Base-by-base conservation (phyloP, 345 rosid species). In the Eucalyptus virginea region DNA sequence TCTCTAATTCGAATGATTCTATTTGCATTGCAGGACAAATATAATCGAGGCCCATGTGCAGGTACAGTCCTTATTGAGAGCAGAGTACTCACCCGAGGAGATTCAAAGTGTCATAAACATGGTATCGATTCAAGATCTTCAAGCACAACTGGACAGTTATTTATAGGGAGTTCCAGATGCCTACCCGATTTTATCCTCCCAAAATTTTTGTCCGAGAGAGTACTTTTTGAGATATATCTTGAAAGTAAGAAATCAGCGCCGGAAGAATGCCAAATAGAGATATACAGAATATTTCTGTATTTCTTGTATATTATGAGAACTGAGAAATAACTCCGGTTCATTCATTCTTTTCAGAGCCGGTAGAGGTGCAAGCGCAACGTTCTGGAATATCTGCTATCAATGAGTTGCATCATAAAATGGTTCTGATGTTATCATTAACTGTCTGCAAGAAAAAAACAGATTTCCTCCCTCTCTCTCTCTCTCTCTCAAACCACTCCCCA, bases 1-100 rank as follows among this genome's bases (percentile, higher is more conserved):
- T 86, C 40, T 23, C 69, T 34, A 67, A 81, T 67, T 89, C 7
- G 69, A 54, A 77, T 23, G 85, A 77, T 12, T 77, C 28, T 40
- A 77, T 23, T 77, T 77, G 85, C 85, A 77, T 50, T 88, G 91
- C 96, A 98, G 99, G 97, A 97, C 99, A 88, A 97, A 98, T 90
- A 97, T 97, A 49, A 95, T 97, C 87, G 99, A 98, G 93, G 99
- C 99, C 81, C 98, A 98, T 93, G 85, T 94, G 26, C 99, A 98
- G 91, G 95, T 98, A 42, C 96, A 93, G 87, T 90, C 96, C 40
- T 94, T 98, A 89, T 89, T 98, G 32, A 95, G 91, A 92, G 91
- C 92, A 3, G 99, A 98, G 92, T 98, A 98, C 91, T 93, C 97
- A 11, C 89, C 92, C 2, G 96, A 96, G 93, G 99, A 98, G 87